Base-by-base conservation (phyloP, 1,284 basidiomycete species). In the Cryptococcus wingfieldii region DNA sequence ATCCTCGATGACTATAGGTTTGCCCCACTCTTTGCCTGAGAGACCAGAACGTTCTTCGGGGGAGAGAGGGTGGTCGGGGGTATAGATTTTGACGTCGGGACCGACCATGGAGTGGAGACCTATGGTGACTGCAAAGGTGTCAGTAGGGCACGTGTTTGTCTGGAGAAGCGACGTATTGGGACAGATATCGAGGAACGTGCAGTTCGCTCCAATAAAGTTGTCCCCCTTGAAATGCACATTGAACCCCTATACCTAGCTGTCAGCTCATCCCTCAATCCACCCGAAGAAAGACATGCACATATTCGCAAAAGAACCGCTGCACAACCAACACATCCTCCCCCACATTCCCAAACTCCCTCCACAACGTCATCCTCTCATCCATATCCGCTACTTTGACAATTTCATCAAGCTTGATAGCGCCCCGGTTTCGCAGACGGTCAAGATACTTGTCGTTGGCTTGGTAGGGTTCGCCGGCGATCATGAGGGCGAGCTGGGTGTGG, bases 11-110 rank as follows among this genome's bases (percentile, higher is more conserved):
- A 50, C 57, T 50, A 80, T 75, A 4, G 75, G 70, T 16, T 64
- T 63, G 4, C 71, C 72, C 61, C 63, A 68, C 55, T 79, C 77
- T 12, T 65, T 63, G 5, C 76, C 74, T 9, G 55, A 41, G 6
- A 63, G 47, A n/a, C 68, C 72, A 53, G 68, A 65, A 25, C 74
- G 66, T 41, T 66, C 68, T 63, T 78, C 74, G 9, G 78, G 77
- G 14, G 67, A 59, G 51, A 77, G 52, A 2, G 78, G 78, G 60
- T 79, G 78, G 8, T 62, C 57, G 0, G 76, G 75, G 3, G 78
- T 75, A 64, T 72, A 76, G 56, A 78, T 52, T 44, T 68, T 65
- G 27, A 68, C 65, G 61, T 77, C 74, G 14, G 77, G 71, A 1
- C 76, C 78, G 46, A 77, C 63, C 58, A 77, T 68, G 0, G 71